A percentile compares a stretch with the other conserved stretches of the same genome.
Evolutionary conservation across 768 basidiomycete genomes (phyloP).

Genomic region (Macrolepiota fuliginosa): DNA sequence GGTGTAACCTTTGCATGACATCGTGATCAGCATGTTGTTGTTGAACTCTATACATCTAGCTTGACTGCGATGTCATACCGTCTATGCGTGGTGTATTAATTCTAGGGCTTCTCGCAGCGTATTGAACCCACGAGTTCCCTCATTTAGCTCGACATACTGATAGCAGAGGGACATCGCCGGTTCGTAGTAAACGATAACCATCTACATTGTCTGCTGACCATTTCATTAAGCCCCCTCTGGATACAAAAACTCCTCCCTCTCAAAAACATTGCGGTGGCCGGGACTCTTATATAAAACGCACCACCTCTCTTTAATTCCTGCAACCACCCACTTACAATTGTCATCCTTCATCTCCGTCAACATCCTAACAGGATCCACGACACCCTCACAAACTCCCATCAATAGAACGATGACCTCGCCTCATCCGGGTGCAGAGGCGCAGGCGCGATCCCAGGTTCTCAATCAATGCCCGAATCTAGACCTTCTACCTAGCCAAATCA

Average conservation of each 20-base stretch:
- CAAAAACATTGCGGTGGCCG: neutral
- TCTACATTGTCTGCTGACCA: neutral
- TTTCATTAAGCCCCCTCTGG: neutral
- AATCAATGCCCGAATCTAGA: slow-evolving; percentile 5
- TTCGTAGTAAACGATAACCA: slow-evolving; percentile 8
- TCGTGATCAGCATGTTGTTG: too few relatives aligned
- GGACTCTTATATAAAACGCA: neutral
- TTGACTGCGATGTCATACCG: neutral
- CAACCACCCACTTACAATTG: neutral
- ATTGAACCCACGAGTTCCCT: neutral
- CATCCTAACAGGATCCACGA: slow-evolving; percentile 4
- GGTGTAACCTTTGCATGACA: too few relatives aligned
- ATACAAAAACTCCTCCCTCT: neutral
- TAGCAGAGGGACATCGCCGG: slow-evolving; percentile 9
- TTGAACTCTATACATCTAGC: too few relatives aligned
- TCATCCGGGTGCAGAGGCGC: neutral
- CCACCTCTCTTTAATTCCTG: neutral
- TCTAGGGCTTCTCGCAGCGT: neutral
- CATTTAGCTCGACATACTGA: neutral
- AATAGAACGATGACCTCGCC: slow-evolving; percentile 4
- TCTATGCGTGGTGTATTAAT: neutral
- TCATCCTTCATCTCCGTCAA: neutral
- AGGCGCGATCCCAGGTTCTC: slow-evolving; percentile 8
- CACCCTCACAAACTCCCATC: slow-evolving; percentile 2
- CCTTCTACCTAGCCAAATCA: slow-evolving; percentile 23